Evolutionary conservation across 768 basidiomycete species (phyloP), one percentile per base, ranked within the genome.

Genomic region (Chalciporus pseudorubinellus): DNA sequence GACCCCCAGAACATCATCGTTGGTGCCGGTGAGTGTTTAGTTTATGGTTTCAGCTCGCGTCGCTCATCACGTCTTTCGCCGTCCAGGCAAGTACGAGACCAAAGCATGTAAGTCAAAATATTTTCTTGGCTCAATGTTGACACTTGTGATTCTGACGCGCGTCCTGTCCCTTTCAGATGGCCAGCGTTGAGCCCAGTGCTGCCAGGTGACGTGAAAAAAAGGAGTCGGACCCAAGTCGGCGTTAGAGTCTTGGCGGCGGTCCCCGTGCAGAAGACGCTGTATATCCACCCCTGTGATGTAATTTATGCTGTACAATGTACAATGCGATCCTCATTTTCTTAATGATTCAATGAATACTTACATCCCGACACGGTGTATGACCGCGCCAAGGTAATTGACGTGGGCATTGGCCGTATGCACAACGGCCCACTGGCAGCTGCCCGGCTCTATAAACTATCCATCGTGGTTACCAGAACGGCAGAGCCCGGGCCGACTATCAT

Each of bases 1-100:
- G 83, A 89, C 20, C 80, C 83, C 0, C 80, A 78, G 57, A 90
- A 95, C 74, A 70, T 95, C 69, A 97, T 95, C 61, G 80, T 92
- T 52, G 83, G 82, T 40, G 62, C 83, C 43, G 84, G 52, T 53
- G 31, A 29, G 48, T 49, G 4, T 28, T 11, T 6, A 36, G 14
- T 6, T 36, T 3, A 24, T 20, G 7, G 11, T 31, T 22, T 43
- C 21, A 12, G 20, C 18, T 11, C 1, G 5, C 5, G 3, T 26
- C 10, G 18, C 33, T 50, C n/a, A 44, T 14, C 7, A 8, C 21
- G 24, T 33, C 0, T 21, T 16, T 11, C 20, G 16, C 19, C 24
- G 12, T 38, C n/a, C n/a, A 48, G 46, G 87, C 68, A 72, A 75
- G 71, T 75, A 71, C 59, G 75, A 71, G 61, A 69, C 73, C 52